Percentiles rank a stretch among this genome's conserved stretches.
phyloP scores from a whole-genome alignment of 2,329 filamentous ascomycete genomes.

The Scytalidium lignicola region DNA sequence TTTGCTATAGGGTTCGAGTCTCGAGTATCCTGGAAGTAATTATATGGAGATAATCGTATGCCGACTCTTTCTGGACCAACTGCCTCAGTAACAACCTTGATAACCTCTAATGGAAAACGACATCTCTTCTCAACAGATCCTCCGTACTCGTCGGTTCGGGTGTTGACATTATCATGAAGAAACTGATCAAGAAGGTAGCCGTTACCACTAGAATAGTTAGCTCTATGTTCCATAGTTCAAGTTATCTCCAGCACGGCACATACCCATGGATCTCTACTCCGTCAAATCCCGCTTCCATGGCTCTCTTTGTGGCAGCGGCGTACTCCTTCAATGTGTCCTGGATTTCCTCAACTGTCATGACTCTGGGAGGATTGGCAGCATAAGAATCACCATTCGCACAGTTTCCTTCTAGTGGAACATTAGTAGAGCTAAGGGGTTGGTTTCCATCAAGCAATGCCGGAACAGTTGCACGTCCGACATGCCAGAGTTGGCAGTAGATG shows the following conservation, averaged over 20 bases:
- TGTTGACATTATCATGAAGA: constrained; percentile 48
- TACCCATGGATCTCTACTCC: constrained; percentile 36
- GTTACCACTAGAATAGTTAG: constrained; percentile 29
- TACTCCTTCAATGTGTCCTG: constrained; percentile 33
- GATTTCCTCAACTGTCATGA: constrained; percentile 32
- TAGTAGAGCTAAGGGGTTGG: constrained; percentile 33
- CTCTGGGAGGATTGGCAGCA: constrained; percentile 30
- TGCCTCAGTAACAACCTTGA: constrained; percentile 41
- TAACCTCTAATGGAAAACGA: constrained; percentile 48
- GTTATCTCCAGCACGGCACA: constrained; percentile 3
- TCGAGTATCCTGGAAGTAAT: constrained; percentile 53
- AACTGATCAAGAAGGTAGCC: constrained; percentile 54
- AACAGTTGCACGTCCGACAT: constrained; percentile 44
- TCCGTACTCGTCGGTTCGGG: constrained; percentile 46
- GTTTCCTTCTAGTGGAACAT: constrained; percentile 35
- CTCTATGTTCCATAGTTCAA: background rate
- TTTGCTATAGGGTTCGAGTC: constrained; percentile 38
- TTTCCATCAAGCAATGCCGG: constrained; percentile 30
- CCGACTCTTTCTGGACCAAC: constrained; percentile 47
- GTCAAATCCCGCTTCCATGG: constrained; percentile 50
- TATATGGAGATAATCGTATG: constrained; percentile 57
- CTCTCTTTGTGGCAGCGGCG: constrained; percentile 36
- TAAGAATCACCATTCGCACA: constrained; percentile 32
- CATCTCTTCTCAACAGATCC: constrained; percentile 43
- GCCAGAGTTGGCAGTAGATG: constrained; percentile 56